Base-by-base conservation (phyloP, 805 yeast species). In the Pichia cabralensis region DNA sequence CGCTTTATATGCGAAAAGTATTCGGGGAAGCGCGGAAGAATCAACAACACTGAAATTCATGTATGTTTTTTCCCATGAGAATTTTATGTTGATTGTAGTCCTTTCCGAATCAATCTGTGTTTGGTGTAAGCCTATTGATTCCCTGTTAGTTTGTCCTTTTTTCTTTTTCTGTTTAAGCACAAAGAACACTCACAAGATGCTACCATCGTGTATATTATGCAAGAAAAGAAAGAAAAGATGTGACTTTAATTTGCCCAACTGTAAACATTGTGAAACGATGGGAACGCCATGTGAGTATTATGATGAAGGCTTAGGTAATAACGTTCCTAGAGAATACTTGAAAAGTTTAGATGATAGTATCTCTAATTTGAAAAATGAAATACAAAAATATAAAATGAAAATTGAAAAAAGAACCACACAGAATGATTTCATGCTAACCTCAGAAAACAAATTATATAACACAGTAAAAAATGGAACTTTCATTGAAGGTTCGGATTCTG, bases 221-320 rank as follows among this genome's bases (percentile, higher is more conserved):
- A 38, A 39, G 17, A 40, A 40, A 26, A 26, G 48, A 12, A 46
- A 44, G 32, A 46, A 46, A 30, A 46, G 41, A 32, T 46, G 50
- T 28, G 48, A 46, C 25, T 41, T 40, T 23, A 33, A 36, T 12
- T 26, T 46, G 6, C 50, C 48, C n/a, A 42, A 45, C 20, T 46
- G 48, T 24, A 35, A 33, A 12, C 35, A 41, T 20, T 44, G 49
- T 28, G 31, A 30, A n/a, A 15, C 39, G 2, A 43, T 41, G 41
- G 49, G 49, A 9, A 31, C 41, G 5, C 37, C 40, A 8, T 46
- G 48, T 31, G 44, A 42, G 26, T 46, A 38, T 21, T 42, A 40
- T 28, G 50, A 46, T 31, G 48, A 44, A 31, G 48, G 48, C 6
- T 23, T 46, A 3, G 47, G 45, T 5, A 26, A 31, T 6, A 40